Base-by-base conservation (phyloP, 176 grass and related monocot genomes). In the Ensete glaucum region DNA sequence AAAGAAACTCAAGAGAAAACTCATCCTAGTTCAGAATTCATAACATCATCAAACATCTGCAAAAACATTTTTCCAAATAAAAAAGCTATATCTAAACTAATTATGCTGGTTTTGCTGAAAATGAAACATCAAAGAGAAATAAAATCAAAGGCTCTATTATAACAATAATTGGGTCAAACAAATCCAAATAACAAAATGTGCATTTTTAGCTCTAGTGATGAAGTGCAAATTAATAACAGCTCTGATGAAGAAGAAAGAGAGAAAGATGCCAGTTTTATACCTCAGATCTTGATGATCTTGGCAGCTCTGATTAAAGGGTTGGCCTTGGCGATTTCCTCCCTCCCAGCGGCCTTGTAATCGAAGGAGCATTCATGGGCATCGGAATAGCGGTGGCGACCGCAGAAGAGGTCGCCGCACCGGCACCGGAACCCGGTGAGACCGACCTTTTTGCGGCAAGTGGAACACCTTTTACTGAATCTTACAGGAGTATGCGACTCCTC, bases 261-360 rank as follows among this genome's bases (percentile, higher is more conserved):
- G 20, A 62, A 62, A 17, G 22, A 59, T 79, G 71, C 51, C 23
- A 54, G 22, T 70, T 67, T 55, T 58, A 50, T 19, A 64, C 78
- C 49, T 85, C 64, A 85, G 75, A 85, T 85, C 78, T 81, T 85
- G 21, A 85, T 85, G 73, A 85, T 85, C 71, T 85, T 85, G 6
- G 83, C 73, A 69, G 77, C 83, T 67, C 83, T 85, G 64, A 85
- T 76, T 53, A 85, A 24, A 72, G 83, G 83, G 70, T 85, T 85
- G 43, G 78, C 78, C 73, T 62, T 85, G 9, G 83, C 78, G 74
- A 85, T 85, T 64, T 85, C 83, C 62, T 85, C 83, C 73, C 77
- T 85, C 16, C 83, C 83, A 34, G 64, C 78, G 1, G 77, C 57
- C 62, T 85, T 85, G 62, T 85, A 85, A 76, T 85, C 83, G 21